Evolutionary conservation across 352 stramenopile genomes (phyloP), one percentile per base, ranked within the genome.

Genomic region (Pythium volutum): DNA sequence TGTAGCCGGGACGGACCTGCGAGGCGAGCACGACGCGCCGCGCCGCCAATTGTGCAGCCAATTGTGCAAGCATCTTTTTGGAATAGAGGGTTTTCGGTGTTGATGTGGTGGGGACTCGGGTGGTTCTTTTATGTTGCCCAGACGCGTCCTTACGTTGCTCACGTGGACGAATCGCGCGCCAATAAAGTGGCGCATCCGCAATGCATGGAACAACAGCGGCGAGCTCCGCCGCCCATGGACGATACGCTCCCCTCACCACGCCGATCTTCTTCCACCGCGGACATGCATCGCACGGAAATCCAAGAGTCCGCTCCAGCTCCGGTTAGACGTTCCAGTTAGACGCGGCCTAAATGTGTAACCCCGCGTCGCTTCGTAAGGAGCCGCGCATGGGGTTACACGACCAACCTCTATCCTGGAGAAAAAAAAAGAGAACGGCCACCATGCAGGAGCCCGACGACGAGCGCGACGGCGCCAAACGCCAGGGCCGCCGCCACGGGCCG

Each of bases 21-120:
- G 84, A 93, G 23, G 84, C 84, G 31, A 93, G 74, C 22, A 93
- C 79, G 27, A 93, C 75, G 56, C 81, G 79, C 20, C 75, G 69
- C 61, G 66, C 66, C 16, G 62, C 66, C 39, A 91, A 69, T 50
- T 77, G 73, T n/a, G 20, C 71, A 3, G 69, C 75, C 23, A 85
- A 26, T n/a, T 51, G 55, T 1, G 76, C 78, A n/a, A 89, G 64
- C 80, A 89, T 89, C 11, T 20, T 52, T 5, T 20, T 9, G 45
- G 18, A 14, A 45, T 48, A n/a, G n/a, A n/a, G n/a, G n/a, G n/a
- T n/a, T n/a, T n/a, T n/a, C 1, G 43, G 16, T 33, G 4, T 16
- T 33, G 36, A 12, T 14, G 7, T 12, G 36, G 36, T 20, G 36
- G 36, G n/a, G n/a, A 43, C 18, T 27, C 7, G 33, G 43, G 43